Evolutionary conservation across 139 green algal species (phyloP).

Genomic region (Edaphochlamys debaryana): DNA sequence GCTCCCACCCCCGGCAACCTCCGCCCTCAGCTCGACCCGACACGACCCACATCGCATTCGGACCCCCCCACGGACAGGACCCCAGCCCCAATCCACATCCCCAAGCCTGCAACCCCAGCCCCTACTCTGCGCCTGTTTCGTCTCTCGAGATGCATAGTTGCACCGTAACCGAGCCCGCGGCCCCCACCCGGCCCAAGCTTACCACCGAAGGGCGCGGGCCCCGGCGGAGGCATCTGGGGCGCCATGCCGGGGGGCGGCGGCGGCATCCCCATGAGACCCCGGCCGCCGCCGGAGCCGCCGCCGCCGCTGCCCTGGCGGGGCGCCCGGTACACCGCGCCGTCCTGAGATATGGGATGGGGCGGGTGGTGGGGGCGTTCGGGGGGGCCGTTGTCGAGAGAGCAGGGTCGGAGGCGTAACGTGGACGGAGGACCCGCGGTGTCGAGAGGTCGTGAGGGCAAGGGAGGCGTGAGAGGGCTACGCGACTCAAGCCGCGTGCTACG

Average conservation of each 20-base stretch:
- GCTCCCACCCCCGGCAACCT: not conserved
- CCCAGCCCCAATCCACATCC: too few species aligned
- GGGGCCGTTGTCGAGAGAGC: too few species aligned
- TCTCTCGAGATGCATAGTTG: too few species aligned
- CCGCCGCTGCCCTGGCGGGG: not conserved
- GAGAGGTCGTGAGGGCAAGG: not conserved
- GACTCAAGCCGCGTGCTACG: too few species aligned
- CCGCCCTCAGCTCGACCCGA: too few species aligned
- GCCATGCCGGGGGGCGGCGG: slow-evolving; percentile 4
- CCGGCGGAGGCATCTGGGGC: not conserved
- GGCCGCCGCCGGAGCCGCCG: not conserved
- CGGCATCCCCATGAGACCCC: not conserved
- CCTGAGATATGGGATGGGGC: not conserved
- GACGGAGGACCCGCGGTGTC: not conserved
- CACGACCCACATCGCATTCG: not conserved
- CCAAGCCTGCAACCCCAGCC: too few species aligned
- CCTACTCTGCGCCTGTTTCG: too few species aligned
- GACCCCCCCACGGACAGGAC: not conserved
- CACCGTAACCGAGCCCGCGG: too few species aligned
- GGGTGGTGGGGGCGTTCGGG: too few species aligned
- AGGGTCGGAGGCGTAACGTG: too few species aligned
- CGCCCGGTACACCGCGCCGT: slow-evolving; percentile 11
- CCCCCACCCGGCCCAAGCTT: too few species aligned
- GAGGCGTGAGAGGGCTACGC: too few species aligned
- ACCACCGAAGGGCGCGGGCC: slow-evolving; percentile 7